Evolutionary conservation across 1,284 basidiomycete species (phyloP), one percentile per base, ranked within the genome.

Genomic region (Chondrostereum purpureum): DNA sequence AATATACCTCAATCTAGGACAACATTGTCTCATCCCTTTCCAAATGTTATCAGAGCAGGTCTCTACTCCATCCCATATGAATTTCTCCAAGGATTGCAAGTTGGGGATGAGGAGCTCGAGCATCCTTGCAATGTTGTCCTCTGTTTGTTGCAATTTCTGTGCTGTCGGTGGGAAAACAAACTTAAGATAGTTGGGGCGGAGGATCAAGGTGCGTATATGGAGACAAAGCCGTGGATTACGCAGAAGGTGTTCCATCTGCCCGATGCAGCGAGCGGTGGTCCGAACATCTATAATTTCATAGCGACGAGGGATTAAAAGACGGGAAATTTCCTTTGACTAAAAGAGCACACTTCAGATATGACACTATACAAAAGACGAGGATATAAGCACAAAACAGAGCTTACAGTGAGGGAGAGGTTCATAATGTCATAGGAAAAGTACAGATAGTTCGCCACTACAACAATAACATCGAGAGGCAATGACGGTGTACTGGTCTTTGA

Each of bases 51-150:
- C 77, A 35, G 65, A 67, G 8, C 74, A 65, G 33, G 65, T 57
- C 48, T 75, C 74, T 44, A 69, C 65, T 0, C 70, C 76, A 47
- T 75, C 71, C 77, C 76, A 78, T 31, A 70, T 59, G 50, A 79
- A 78, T 0, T 60, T 66, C 18, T 67, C 58, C 50, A 79, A 59
- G 11, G 63, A 65, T 31, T 69, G 66, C 18, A 79, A 55, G 33
- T 64, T 53, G 18, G 51, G 58, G 31, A 66, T 67, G 5, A 67
- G 61, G 17, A 48, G 47, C n/a, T 56, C 51, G 5, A 70, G 45
- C 3, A 62, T 57, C 16, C 50, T 45, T 4, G 50, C 48, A 17
- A 66, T 58, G 2, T 62, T 49, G 4, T 33, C 37, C 34, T 64
- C 61, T n/a, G 49, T 56, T 20, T 57, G 51, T 42, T 49, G 52